A percentile compares a stretch with the other conserved stretches of the same genome.
Evolutionary conservation across 495 filamentous ascomycete species (phyloP).

Genomic region (Talaromyces borbonicus): DNA sequence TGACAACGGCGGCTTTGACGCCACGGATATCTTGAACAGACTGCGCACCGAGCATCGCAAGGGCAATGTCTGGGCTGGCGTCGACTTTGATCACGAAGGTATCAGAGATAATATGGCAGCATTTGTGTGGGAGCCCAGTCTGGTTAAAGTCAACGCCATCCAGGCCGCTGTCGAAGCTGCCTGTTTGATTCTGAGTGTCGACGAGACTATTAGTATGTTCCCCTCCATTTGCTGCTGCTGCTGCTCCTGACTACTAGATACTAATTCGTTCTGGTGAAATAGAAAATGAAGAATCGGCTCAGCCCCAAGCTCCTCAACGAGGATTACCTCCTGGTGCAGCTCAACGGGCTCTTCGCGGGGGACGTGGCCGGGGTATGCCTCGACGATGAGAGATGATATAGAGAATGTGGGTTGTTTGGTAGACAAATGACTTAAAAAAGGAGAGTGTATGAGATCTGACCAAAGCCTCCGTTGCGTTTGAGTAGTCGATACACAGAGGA

Average conservation of each 20-base stretch:
- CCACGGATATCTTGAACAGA: slow-evolving; percentile 91
- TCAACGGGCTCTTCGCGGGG: slow-evolving; percentile 76
- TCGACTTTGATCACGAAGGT: slow-evolving; percentile 88
- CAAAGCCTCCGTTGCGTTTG: no score
- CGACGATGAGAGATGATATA: slow-evolving; percentile 44
- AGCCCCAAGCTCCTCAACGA: slow-evolving; percentile 66
- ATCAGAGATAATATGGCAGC: slow-evolving; percentile 83
- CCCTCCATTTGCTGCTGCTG: no score
- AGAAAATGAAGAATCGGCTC: slow-evolving; percentile 81
- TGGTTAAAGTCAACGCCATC: slow-evolving; percentile 96
- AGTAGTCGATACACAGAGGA: no score
- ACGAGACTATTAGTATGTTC: slow-evolving; percentile 82
- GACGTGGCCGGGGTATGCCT: slow-evolving; percentile 86
- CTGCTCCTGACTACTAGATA: neutral
- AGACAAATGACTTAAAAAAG: slow-evolving; percentile 13
- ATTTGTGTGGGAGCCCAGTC: slow-evolving; percentile 93
- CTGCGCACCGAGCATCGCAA: slow-evolving; percentile 90
- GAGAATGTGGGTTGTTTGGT: slow-evolving; percentile 9
- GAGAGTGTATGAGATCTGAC: neutral
- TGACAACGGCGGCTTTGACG: slow-evolving; percentile 97
- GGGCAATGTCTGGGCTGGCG: slow-evolving; percentile 86
- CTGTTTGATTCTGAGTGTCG: slow-evolving; percentile 90
- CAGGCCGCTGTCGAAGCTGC: slow-evolving; percentile 91
- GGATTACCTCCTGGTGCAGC: slow-evolving; percentile 85
- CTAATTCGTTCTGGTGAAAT: slow-evolving; percentile 12